These are phyloP conservation scores for Trapa incisa DNA, from an alignment of 345 rosid species.

Conservation along the genomic window DNA sequence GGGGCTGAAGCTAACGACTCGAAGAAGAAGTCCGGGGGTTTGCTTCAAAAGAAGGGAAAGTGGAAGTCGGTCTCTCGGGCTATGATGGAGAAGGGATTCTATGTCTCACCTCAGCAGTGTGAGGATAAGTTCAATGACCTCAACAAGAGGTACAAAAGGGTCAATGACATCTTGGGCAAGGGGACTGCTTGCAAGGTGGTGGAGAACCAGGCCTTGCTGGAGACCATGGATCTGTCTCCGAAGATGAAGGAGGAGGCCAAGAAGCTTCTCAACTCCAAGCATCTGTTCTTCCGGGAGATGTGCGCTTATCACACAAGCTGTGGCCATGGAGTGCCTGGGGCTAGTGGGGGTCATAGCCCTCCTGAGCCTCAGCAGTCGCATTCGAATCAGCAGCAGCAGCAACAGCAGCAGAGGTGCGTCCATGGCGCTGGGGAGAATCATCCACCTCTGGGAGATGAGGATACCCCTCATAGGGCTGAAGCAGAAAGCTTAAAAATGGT, in stretches of 20 bases:
- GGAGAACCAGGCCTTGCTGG: constrained; percentile 79
- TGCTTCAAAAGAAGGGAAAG: constrained; percentile 90
- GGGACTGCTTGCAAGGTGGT: constrained; percentile 90
- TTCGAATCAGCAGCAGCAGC: constrained; percentile 16
- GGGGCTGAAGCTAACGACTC: constrained; percentile 47
- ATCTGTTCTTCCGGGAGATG: constrained; percentile 89
- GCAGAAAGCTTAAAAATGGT: constrained; percentile 26
- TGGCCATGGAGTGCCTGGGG: constrained; percentile 34
- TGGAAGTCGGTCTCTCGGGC: constrained; percentile 96
- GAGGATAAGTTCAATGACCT: constrained; percentile 94
- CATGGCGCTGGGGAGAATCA: constrained; percentile 29
- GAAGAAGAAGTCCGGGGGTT: constrained; percentile 42
- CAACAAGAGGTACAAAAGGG: constrained; percentile 96
- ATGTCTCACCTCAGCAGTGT: constrained; percentile 93
- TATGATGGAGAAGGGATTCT: constrained; percentile 93
- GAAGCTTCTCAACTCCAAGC: constrained; percentile 81
- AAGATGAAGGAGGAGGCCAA: constrained; percentile 78
- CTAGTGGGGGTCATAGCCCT: constrained; percentile 22
- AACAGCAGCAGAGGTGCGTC: constrained; percentile 35
- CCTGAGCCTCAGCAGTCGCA: constrained; percentile 18
- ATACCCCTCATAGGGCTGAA: constrained; percentile 18
- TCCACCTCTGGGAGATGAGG: not conserved
- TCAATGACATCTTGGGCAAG: constrained; percentile 80
- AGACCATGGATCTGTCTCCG: constrained; percentile 55
- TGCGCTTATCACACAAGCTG: constrained; percentile 93